A percentile compares a stretch with the other conserved stretches of the same genome.
Conservation (phyloP, 1,284 basidiomycete genomes). For the Austroboletus niveus region DNA sequence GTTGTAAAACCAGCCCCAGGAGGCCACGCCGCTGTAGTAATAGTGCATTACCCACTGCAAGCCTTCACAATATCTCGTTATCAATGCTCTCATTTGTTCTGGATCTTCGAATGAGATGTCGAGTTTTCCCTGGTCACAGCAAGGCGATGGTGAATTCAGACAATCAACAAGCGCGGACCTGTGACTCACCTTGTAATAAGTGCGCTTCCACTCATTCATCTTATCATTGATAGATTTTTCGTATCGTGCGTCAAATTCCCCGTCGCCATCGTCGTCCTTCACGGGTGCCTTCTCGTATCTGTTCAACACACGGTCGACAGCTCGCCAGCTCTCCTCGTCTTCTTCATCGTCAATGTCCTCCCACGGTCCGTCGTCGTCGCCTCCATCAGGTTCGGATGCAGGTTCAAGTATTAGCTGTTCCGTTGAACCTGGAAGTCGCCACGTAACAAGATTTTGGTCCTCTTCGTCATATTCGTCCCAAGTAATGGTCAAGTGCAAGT, state of each 20-base stretch:
- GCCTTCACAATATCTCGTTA: conserved; percentile 88
- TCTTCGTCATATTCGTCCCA: conserved; percentile 92
- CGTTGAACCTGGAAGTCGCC: conserved; percentile 53
- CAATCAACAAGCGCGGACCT: neutral
- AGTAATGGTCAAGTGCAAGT: conserved; percentile 70
- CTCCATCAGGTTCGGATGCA: conserved; percentile 23
- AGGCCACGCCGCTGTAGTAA: conserved; percentile 95
- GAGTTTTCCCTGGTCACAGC: conserved; percentile 66
- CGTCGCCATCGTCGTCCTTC: conserved; percentile 61
- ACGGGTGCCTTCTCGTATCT: conserved; percentile 89
- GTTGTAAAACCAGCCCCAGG: conserved; percentile 99
- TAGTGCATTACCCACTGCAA: conserved; percentile 99
- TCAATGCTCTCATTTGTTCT: conserved; percentile 64
- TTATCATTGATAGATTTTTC: conserved; percentile 75
- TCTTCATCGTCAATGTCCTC: conserved; percentile 51
- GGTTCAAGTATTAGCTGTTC: conserved; percentile 38
- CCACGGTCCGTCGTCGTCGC: conserved; percentile 39
- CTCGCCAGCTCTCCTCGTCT: conserved; percentile 61
- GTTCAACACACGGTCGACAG: conserved; percentile 79
- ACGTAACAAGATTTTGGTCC: conserved; percentile 72
- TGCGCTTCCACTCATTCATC: conserved; percentile 90
- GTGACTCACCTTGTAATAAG: conserved; percentile 78
- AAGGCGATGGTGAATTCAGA: conserved; percentile 1
- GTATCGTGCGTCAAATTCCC: conserved; percentile 75
- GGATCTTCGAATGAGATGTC: conserved; percentile 74